A percentile compares a stretch with the other conserved stretches of the same genome.
These are phyloP conservation scores for Irpex sp. DNA, from an alignment of 1,284 basidiomycete genomes.

Conservation along the genomic window DNA sequence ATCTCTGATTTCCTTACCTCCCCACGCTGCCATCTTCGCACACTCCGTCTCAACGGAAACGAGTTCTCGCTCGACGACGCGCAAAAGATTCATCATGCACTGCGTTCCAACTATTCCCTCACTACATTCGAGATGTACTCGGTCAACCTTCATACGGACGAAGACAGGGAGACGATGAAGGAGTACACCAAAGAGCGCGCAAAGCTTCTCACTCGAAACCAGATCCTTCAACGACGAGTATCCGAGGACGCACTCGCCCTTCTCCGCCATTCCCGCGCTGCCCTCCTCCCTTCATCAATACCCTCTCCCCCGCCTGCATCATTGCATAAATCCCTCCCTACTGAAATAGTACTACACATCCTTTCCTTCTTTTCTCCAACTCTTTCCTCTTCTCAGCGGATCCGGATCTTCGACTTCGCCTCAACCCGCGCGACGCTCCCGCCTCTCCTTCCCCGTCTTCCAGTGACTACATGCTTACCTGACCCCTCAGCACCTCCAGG, in stretches of 20 bases:
- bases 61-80: conserved; percentile 43
- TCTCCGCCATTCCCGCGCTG: conserved; percentile 45
- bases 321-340: conserved; percentile 40
- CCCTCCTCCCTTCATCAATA: conserved; percentile 36
- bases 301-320: conserved; percentile 7
- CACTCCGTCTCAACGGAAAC: conserved; percentile 56
- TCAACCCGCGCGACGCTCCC: conserved; percentile 54
- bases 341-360: conserved; percentile 56
- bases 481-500: conserved; percentile 30
- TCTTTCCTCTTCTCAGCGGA: conserved; percentile 52
- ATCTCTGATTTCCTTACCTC: conserved; percentile 53
- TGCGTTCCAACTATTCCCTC: conserved; percentile 50
- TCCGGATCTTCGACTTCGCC: conserved; percentile 55
- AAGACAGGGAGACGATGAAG: conserved; percentile 19
- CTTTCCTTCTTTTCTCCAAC: conserved; percentile 55
- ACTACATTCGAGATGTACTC: conserved; percentile 48
- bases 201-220: conserved; percentile 33
- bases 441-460: conserved; percentile 34
- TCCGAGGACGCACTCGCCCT: conserved; percentile 31
- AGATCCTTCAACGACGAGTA: background rate
- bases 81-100: conserved; percentile 40
- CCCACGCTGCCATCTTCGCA: conserved; percentile 44
- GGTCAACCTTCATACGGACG: conserved; percentile 29
- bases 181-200: conserved; percentile 27
- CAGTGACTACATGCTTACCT: conserved; percentile 25